These are phyloP conservation scores for Echites panduratus DNA, from an alignment of 257 asterid genomes.

Conservation along the genomic window DNA sequence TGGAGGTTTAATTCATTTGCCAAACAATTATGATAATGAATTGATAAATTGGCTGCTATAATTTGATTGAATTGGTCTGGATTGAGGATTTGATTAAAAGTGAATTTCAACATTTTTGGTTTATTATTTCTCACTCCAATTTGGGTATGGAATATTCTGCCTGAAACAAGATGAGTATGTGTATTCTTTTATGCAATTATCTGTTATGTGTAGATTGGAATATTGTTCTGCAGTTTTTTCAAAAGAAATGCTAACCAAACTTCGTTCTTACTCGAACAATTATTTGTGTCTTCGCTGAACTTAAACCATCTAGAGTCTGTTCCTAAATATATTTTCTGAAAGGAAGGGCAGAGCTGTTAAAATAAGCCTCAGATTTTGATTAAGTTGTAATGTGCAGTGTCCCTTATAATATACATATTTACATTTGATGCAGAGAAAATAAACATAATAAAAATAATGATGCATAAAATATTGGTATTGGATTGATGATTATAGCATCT, in stretches of 20 bases:
- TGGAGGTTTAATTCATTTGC: background rate
- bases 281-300: background rate
- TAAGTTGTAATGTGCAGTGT: background rate
- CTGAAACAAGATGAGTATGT: background rate
- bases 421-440: background rate
- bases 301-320: background rate
- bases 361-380: background rate
- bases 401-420: background rate
- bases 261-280: background rate
- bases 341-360: background rate
- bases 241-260: background rate
- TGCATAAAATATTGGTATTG: background rate
- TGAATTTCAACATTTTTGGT: background rate
- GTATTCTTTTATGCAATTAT: background rate
- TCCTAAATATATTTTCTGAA: background rate
- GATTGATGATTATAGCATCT: slow-evolving; percentile 6
- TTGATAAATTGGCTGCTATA: background rate
- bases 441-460: background rate
- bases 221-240: too few relatives aligned
- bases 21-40: background rate
- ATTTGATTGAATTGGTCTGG: background rate
- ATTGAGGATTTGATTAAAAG: background rate
- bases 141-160: background rate
- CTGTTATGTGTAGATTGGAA: background rate
- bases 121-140: background rate